Base-by-base conservation (phyloP, 2,329 filamentous ascomycete species). In the Macrophomina pseudophaseolina region DNA sequence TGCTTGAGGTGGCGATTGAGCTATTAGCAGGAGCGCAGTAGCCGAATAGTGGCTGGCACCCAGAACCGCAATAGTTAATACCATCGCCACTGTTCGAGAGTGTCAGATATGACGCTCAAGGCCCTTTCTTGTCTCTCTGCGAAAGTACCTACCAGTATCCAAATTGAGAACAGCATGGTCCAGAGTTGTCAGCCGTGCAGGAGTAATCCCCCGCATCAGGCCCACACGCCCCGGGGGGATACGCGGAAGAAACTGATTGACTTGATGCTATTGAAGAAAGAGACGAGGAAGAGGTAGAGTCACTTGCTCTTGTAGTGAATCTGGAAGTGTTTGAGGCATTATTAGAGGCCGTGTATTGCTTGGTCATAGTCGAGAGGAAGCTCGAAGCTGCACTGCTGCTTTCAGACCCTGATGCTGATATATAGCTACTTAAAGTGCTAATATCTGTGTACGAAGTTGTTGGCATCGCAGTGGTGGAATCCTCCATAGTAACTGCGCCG, bases 41-140 rank as follows among this genome's bases (percentile, higher is more conserved):
- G 16, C 79, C 79, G 68, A 78, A 80, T n/a, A 64, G 70, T 8
- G 68, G 64, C 71, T 80, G 75, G 70, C 80, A 82, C 14, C 76
- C 76, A 46, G 74, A 75, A 11, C 73, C 73, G 69, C 80, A 81
- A 67, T 80, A 75, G 35, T 73, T 71, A 40, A 71, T 72, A 7
- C 40, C 63, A 28, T 14, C 40, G 8, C 63, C 63, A 11, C 63
- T 62, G 35, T 14, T 5, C 4, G 33, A 23, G 23, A 5, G 42
- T 18, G 28, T 60, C 28, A 60, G 56, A 60, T 5, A 59, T 11
- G 23, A 23, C 23, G 23, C 23, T 23, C 23, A 23, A 23, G 3
- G 28, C 9, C 3, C 48, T 11, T n/a, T 42, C 5, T 30, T 23
- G 23, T 23, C 23, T 23, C 23, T 23, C 23, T 30, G 16, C 4